Conservation (phyloP, 805 yeast species). For the Clavispora carvajalis region DNA sequence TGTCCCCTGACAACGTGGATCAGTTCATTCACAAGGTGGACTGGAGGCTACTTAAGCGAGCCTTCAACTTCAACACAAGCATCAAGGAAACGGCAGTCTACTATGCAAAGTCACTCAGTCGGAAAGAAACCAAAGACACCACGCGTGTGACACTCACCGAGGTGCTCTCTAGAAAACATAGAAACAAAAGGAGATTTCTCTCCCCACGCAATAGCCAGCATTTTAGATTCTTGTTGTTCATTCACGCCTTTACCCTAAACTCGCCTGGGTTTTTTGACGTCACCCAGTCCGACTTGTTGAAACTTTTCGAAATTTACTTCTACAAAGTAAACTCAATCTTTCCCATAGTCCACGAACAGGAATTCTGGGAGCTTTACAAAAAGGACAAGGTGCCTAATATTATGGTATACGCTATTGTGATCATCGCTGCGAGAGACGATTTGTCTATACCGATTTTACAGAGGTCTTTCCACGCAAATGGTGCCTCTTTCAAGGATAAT, state of each 20-base stretch:
- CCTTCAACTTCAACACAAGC: constrained; percentile 13
- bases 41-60: constrained; percentile 9
- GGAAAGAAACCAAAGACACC: not conserved
- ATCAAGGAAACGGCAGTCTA: constrained; percentile 5
- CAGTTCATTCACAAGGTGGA: constrained; percentile 7
- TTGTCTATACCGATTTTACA: constrained; percentile 15
- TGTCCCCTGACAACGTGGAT: constrained; percentile 4
- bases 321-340: constrained; percentile 34
- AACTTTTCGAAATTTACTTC: constrained; percentile 33
- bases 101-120: constrained; percentile 1
- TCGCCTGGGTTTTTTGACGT: constrained; percentile 15
- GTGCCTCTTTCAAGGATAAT: constrained; percentile 5
- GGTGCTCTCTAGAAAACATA: not conserved
- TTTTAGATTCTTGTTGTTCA: constrained; percentile 10
- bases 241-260: constrained; percentile 15
- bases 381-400: constrained; percentile 34
- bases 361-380: constrained; percentile 31
- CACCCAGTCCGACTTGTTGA: constrained; percentile 6
- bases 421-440: constrained; percentile 38
- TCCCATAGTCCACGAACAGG: constrained; percentile 37
- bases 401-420: constrained; percentile 38
- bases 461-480: constrained; percentile 6
- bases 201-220: constrained; percentile 7
- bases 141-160: not conserved
- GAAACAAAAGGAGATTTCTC: constrained; percentile 3